Base-by-base conservation (phyloP, 352 stramenopile species). In the Phytophthora tubulina region DNA sequence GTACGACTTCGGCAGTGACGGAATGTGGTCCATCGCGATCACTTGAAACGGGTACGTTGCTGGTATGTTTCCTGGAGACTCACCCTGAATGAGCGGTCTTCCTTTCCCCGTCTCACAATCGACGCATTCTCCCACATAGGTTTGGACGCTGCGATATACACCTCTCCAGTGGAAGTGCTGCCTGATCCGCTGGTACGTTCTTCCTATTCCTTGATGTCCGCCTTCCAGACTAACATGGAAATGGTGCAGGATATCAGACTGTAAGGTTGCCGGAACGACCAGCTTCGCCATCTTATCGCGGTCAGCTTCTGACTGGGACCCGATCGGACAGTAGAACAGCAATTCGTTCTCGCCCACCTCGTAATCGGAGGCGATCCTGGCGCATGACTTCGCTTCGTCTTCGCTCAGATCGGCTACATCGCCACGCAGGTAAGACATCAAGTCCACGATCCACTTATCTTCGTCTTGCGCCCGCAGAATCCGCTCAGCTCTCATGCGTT, bases 341-440 rank as follows among this genome's bases (percentile, higher is more conserved):
- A 41, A 41, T 41, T 11, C 36, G 36, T 11, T 42, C 2, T 66
- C 36, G 21, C 50, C 54, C 15, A 56, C 3, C 30, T 61, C 55
- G 14, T 66, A 72, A 8, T 65, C 46, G 6, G 2, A 3, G 4
- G 55, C 54, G 32, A 72, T 62, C 48, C 56, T 57, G 15, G 30
- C 6, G 13, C 54, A 59, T 1, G 21, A 21, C 21, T 21, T 21
- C 21, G 21, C 1, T 21, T 21, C 21, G 21, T 21, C 21, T 21
- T 21, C 21, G 21, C 21, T 21, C 21, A 21, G 21, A 21, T 21
- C 21, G 21, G 21, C 21, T 21, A 21, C 32, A 6, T 44, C 13
- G 1, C 45, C 62, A 11, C 15, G 15, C n/a, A 70, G 27, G 45
- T 63, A 52, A 1, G 27, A 17, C 13, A 63, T 69, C 0, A 63